phyloP scores from a whole-genome alignment of 495 filamentous ascomycete genomes.

The Aspergillus bertholletiae region DNA sequence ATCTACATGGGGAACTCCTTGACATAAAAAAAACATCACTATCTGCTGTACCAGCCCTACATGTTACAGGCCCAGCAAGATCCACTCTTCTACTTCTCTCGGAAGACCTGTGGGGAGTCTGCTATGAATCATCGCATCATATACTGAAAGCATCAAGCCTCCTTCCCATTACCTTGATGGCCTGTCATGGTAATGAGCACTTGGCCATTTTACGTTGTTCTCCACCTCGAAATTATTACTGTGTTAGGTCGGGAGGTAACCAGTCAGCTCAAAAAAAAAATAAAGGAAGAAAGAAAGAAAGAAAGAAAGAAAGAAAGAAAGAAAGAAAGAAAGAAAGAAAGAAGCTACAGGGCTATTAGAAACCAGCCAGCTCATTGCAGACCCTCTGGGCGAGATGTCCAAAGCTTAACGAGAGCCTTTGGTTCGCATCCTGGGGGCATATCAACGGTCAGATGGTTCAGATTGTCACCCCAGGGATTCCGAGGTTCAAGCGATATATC shows the following conservation, averaged over 20 bases:
- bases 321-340: too few species aligned
- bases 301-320: too few species aligned
- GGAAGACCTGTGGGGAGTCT: conserved; percentile 42
- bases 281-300: too few species aligned
- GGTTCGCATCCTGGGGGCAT: conserved; percentile 13
- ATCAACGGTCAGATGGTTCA: conserved; percentile 14
- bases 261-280: conserved; percentile 34
- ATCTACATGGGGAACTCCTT: conserved; percentile 23
- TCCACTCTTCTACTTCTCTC: conserved; percentile 46
- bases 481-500: conserved; percentile 23
- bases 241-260: conserved; percentile 38
- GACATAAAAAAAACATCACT: conserved; percentile 43
- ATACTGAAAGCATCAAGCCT: conserved; percentile 18
- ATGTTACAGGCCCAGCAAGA: conserved; percentile 36
- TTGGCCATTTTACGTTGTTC: conserved; percentile 40
- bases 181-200: conserved; percentile 28
- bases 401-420: conserved; percentile 11
- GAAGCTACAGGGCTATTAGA: neutral
- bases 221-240: conserved; percentile 25
- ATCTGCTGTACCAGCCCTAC: conserved; percentile 44
- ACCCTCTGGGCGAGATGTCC: conserved; percentile 9
- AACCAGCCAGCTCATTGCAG: neutral
- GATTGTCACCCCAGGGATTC: conserved; percentile 17
- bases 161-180: conserved; percentile 22
- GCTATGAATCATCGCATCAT: conserved; percentile 40